Evolutionary conservation across 2,329 filamentous ascomycete species (phyloP).

Genomic region (Colletotrichum coccodes): DNA sequence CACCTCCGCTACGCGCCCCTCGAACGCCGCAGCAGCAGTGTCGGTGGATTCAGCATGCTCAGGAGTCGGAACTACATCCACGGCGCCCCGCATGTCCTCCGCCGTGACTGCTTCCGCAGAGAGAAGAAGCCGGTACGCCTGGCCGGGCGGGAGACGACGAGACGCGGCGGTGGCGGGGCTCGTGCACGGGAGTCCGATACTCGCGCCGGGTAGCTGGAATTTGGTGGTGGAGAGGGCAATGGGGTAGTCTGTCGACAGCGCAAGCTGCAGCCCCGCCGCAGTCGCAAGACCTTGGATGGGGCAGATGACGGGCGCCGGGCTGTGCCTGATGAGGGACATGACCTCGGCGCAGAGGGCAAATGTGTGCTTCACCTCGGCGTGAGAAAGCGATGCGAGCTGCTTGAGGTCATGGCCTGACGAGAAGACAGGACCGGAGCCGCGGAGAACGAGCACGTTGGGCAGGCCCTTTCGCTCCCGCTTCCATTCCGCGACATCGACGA

Average conservation of each 20-base stretch:
- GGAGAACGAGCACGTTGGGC: conserved; percentile 45
- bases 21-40: conserved; percentile 35
- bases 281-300: conserved; percentile 44
- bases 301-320: conserved; percentile 42
- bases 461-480: conserved; percentile 34
- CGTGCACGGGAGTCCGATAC: conserved; percentile 44
- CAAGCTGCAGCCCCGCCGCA: conserved; percentile 46
- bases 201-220: conserved; percentile 42
- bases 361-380: conserved; percentile 31
- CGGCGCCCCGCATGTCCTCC: conserved; percentile 36
- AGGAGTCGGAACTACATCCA: conserved; percentile 37
- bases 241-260: conserved; percentile 42
- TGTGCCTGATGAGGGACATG: conserved; percentile 43
- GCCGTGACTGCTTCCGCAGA: conserved; percentile 41
- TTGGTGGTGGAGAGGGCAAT: conserved; percentile 36
- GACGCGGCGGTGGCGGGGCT: conserved; percentile 41
- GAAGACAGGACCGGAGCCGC: conserved; percentile 42
- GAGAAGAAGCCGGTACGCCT: conserved; percentile 42
- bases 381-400: conserved; percentile 35
- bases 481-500: conserved; percentile 39
- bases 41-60: conserved; percentile 35
- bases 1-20: conserved; percentile 38
- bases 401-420: conserved; percentile 44
- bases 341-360: conserved; percentile 44
- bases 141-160: conserved; percentile 36